Conservation (phyloP, 495 filamentous ascomycete species). For the Tuber indicum region DNA sequence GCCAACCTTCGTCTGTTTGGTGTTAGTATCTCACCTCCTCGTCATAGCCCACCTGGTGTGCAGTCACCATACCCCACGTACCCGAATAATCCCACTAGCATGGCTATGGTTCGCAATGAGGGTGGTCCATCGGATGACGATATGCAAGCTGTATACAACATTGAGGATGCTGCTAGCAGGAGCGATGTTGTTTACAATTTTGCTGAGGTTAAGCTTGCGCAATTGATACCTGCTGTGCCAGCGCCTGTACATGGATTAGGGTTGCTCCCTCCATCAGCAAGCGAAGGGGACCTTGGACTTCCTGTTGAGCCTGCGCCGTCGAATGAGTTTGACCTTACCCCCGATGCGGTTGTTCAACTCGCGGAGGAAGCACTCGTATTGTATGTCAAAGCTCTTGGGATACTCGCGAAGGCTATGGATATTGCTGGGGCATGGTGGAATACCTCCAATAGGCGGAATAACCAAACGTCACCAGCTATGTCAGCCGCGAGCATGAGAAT, state of each 20-base stretch:
- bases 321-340: slow-evolving; percentile 55
- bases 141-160: slow-evolving; percentile 62
- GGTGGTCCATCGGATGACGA: slow-evolving; percentile 61
- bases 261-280: slow-evolving; percentile 27
- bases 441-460: slow-evolving; percentile 46
- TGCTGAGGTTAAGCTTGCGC: slow-evolving; percentile 96
- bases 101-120: slow-evolving; percentile 36
- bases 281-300: slow-evolving; percentile 36
- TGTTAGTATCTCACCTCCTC: slow-evolving; percentile 43
- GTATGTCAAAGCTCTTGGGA: slow-evolving; percentile 84
- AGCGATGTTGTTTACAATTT: slow-evolving; percentile 95
- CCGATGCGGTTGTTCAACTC: slow-evolving; percentile 75
- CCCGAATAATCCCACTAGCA: slow-evolving; percentile 46
- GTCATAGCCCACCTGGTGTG: slow-evolving; percentile 35
- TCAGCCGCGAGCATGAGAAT: slow-evolving; percentile 63
- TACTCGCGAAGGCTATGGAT: slow-evolving; percentile 93
- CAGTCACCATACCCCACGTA: slow-evolving; percentile 32
- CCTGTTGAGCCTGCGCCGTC: slow-evolving; percentile 44
- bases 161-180: slow-evolving; percentile 84
- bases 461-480: slow-evolving; percentile 29
- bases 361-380: slow-evolving; percentile 93
- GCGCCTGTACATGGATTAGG: slow-evolving; percentile 45
- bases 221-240: slow-evolving; percentile 79
- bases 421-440: slow-evolving; percentile 89
- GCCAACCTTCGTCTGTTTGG: slow-evolving; percentile 78